Evolutionary conservation across 768 basidiomycete genomes (phyloP).

Genomic region (Coprinopsis marcescibilis): DNA sequence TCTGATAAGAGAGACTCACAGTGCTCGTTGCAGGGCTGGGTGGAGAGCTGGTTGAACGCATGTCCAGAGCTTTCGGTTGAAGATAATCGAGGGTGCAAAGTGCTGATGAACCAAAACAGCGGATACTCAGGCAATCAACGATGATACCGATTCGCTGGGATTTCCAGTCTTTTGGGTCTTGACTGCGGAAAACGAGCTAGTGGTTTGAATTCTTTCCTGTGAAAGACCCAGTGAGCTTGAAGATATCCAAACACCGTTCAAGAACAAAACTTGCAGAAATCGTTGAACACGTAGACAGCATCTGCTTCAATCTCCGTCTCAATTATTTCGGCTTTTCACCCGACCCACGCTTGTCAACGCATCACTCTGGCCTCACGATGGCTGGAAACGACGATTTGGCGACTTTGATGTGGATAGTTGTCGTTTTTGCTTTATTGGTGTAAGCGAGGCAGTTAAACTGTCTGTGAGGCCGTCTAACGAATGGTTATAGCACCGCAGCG

Average conservation of each 20-base stretch:
- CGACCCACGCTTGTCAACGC: too few relatives aligned
- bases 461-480: neutral
- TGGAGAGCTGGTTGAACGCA: too few relatives aligned
- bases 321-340: too few relatives aligned
- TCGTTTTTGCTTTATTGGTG: conserved; percentile 46
- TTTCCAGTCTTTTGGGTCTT: neutral
- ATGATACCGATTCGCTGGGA: neutral
- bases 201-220: neutral
- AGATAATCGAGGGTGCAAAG: neutral
- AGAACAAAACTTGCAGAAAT: too few relatives aligned
- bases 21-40: too few relatives aligned
- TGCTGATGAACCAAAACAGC: neutral
- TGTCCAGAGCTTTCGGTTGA: too few relatives aligned
- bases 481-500: conserved; percentile 27
- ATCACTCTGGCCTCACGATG: too few relatives aligned
- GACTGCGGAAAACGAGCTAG: too few relatives aligned
- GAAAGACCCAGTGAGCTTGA: neutral
- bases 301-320: too few relatives aligned
- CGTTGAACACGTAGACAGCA: too few relatives aligned
- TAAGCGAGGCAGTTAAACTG: conserved; percentile 19
- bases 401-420: neutral
- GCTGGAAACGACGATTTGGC: conserved; percentile 19
- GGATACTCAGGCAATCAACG: neutral
- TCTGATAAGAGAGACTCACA: too few relatives aligned
- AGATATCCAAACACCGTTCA: too few relatives aligned